These are phyloP conservation scores for Fusarium sp. DNA, from an alignment of 2,329 filamentous ascomycete species.

Conservation along the genomic window DNA sequence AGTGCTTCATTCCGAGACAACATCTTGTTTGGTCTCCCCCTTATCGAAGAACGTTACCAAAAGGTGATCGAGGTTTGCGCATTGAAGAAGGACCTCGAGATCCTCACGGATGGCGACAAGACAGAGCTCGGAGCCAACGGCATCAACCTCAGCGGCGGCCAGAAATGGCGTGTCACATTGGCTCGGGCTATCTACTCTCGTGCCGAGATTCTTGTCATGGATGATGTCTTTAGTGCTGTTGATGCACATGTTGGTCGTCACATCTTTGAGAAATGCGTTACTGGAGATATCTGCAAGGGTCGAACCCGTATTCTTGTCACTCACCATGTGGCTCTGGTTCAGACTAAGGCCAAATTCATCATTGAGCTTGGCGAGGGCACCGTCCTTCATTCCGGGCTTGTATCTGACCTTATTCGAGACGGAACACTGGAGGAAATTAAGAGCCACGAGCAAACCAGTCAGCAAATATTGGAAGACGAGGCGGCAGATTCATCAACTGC, in stretches of 20 bases:
- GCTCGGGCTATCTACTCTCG: constrained; percentile 81
- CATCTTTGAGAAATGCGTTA: constrained; percentile 78
- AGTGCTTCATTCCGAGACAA: constrained; percentile 81
- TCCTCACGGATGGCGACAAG: constrained; percentile 76
- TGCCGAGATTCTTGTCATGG: constrained; percentile 76
- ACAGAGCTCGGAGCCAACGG: constrained; percentile 87
- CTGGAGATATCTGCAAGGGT: constrained; percentile 71
- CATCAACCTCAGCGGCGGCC: constrained; percentile 83
- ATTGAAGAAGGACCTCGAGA: constrained; percentile 75
- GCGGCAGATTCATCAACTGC: constrained; percentile 53
- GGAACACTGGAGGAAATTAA: constrained; percentile 65
- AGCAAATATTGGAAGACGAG: constrained; percentile 59
- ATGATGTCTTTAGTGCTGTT: constrained; percentile 84
- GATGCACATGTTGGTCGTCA: constrained; percentile 83
- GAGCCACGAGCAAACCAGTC: constrained; percentile 59
- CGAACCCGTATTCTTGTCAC: constrained; percentile 81
- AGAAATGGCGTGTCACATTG: constrained; percentile 82
- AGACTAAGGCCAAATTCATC: constrained; percentile 74
- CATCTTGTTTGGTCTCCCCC: constrained; percentile 77
- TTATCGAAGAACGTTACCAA: constrained; percentile 71
- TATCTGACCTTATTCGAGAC: constrained; percentile 68
- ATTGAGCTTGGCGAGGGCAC: constrained; percentile 75
- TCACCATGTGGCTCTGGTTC: constrained; percentile 76
- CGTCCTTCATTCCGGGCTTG: constrained; percentile 68
- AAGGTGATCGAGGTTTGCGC: constrained; percentile 77